Evolutionary conservation across 106 monocot genomes (phyloP), one percentile per base, ranked within the genome.

Genomic region (Allium cepa): DNA sequence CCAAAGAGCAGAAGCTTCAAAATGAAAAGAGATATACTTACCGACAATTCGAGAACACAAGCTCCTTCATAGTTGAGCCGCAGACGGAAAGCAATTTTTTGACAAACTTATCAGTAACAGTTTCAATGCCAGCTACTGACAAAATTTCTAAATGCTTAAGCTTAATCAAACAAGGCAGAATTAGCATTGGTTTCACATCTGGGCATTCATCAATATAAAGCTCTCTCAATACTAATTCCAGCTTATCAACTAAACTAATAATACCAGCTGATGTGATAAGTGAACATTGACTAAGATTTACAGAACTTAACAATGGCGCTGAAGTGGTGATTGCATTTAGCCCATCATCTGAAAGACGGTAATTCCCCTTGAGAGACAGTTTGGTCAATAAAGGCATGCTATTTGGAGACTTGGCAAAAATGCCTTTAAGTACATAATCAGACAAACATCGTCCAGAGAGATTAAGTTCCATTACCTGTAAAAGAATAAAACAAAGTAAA

Each of bases 281-380:
- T n/a, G 91, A 88, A 62, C 95, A 96, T 11, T 86, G 77, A 22
- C 72, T 66, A 71, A 96, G 70, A 74, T 96, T 80, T 48, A 96
- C 36, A 18, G 85, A 85, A 49, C 65, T 66, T 53, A 96, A 66
- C 17, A 46, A 50, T 47, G 95, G 88, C 36, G 95, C 88, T 17
- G 95, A 79, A 77, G 75, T 52, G 73, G 68, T 69, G 71, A 96
- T 76, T 60, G 79, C 74, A 56, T 62, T 69, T 73, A 96, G 66
- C 27, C 91, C 95, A 58, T 70, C 76, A 73, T 96, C 91, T 18
- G 95, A 78, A 55, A 96, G 79, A 50, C 91, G 78, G 50, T 91
- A 91, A 17, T 79, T 79, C 50, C 91, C 95, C 70, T 71, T 83
- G 8, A 96, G 62, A 48, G 88, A 91, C 46, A 96, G 16, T 27